Evolutionary conservation across 768 basidiomycete genomes (phyloP).

Genomic region (Pulveroboletus frians): DNA sequence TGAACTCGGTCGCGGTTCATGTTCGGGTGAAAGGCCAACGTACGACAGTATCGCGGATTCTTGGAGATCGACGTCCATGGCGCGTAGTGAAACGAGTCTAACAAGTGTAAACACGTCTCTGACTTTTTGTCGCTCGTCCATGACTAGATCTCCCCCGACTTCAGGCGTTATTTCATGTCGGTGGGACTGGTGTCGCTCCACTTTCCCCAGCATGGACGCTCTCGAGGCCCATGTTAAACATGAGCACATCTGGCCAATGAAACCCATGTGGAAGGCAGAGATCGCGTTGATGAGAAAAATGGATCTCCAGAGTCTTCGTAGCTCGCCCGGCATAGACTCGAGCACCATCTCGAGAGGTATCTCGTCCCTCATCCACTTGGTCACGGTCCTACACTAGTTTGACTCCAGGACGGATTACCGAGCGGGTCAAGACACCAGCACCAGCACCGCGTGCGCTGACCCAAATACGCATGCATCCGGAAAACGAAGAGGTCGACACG

Average conservation of each 20-base stretch:
- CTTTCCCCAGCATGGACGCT: slow-evolving; percentile 35
- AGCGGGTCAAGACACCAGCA: neutral
- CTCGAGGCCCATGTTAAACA: slow-evolving; percentile 43
- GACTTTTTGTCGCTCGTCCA: neutral
- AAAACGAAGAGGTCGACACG: slow-evolving; percentile 7
- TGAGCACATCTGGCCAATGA: slow-evolving; percentile 42
- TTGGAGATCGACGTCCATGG: slow-evolving; percentile 10
- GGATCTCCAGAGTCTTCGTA: slow-evolving; percentile 34
- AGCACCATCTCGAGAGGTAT: slow-evolving; percentile 18
- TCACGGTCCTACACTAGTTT: slow-evolving; percentile 1
- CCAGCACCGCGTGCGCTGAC: neutral
- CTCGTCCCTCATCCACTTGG: neutral
- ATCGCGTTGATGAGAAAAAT: slow-evolving; percentile 35
- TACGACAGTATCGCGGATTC: slow-evolving; percentile 37
- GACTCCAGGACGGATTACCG: slow-evolving; percentile 3
- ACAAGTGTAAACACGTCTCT: slow-evolving; percentile 19
- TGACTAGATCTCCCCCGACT: neutral
- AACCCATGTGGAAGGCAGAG: slow-evolving; percentile 43
- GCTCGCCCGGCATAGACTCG: slow-evolving; percentile 11
- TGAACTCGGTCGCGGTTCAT: slow-evolving; percentile 53
- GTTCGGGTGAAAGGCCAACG: slow-evolving; percentile 54
- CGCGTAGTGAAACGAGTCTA: slow-evolving; percentile 1
- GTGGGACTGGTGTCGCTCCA: slow-evolving; percentile 51
- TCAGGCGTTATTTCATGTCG: slow-evolving; percentile 35
- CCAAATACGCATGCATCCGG: neutral